A percentile compares a stretch with the other conserved stretches of the same genome.
phyloP scores from a whole-genome alignment of 352 stramenopile species.

The Blastocystis sp. region DNA sequence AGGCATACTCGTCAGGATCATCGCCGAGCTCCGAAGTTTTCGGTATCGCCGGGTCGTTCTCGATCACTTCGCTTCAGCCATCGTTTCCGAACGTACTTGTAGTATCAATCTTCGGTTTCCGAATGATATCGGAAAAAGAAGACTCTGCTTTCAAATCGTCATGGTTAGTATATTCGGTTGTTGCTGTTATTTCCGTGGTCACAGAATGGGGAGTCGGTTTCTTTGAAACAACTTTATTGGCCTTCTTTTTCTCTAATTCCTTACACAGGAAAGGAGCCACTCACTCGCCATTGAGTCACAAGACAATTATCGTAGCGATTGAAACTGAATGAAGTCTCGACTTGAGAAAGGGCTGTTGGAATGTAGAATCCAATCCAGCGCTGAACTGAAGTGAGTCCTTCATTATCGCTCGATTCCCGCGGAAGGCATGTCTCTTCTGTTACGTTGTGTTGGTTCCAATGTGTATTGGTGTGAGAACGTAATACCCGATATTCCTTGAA shows the following conservation, averaged over 20 bases:
- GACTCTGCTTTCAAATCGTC: background rate
- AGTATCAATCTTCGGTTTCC: background rate
- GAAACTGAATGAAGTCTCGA: too few species aligned
- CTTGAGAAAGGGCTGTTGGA: too few species aligned
- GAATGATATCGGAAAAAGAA: background rate
- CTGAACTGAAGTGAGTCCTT: too few species aligned
- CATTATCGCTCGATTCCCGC: too few species aligned
- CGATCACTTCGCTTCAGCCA: background rate
- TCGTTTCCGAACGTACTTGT: background rate
- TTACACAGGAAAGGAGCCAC: background rate
- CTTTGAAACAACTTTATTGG: background rate
- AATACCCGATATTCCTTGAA: too few species aligned
- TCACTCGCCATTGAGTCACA: background rate
- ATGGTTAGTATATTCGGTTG: too few species aligned
- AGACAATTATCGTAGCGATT: too few species aligned
- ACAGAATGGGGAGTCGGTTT: background rate
- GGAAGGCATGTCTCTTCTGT: too few species aligned
- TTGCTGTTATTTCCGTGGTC: too few species aligned
- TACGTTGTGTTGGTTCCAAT: too few species aligned
- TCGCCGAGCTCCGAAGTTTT: conserved; percentile 2
- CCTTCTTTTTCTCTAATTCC: conserved; percentile 22
- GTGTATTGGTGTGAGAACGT: too few species aligned
- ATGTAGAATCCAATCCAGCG: too few species aligned
- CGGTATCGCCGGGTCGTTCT: background rate
- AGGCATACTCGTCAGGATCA: conserved; percentile 10